Evolutionary conservation across 2,329 filamentous ascomycete species (phyloP).

Genomic region (Alternaria brassicae): DNA sequence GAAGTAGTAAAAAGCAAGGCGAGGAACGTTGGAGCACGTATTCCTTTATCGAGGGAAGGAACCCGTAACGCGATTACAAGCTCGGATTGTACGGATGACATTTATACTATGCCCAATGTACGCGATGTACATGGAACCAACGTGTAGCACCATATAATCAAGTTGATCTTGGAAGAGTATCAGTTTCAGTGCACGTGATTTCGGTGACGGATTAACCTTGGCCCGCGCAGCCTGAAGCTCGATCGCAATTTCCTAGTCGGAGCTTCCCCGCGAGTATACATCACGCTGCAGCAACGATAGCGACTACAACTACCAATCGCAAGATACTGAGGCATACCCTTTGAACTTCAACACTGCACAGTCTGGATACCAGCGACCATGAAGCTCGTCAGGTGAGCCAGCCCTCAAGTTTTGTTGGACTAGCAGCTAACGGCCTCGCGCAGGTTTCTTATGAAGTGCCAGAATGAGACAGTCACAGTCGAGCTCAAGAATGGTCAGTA

Average conservation of each 20-base stretch:
- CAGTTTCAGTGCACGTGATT: constrained; percentile 18
- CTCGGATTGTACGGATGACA: background rate
- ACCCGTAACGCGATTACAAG: background rate
- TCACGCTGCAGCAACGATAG: constrained; percentile 21
- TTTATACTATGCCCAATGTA: background rate
- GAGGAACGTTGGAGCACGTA: constrained; percentile 1
- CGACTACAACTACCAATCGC: background rate
- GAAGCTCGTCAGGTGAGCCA: constrained; percentile 48
- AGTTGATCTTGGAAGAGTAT: background rate
- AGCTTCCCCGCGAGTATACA: constrained; percentile 32
- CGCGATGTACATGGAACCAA: background rate
- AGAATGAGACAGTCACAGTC: constrained; percentile 97
- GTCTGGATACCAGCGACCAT: constrained; percentile 27
- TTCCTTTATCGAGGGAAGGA: background rate
- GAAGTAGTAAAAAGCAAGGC: background rate
- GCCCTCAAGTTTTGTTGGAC: background rate
- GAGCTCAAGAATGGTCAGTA: constrained; percentile 93
- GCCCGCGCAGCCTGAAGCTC: constrained; percentile 29
- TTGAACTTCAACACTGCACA: background rate
- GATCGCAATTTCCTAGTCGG: constrained; percentile 32
- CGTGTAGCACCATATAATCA: background rate
- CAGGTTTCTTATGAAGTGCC: constrained; percentile 99
- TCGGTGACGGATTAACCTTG: constrained; percentile 16
- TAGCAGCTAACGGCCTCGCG: constrained; percentile 29
- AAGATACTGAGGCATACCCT: background rate